Percentiles rank a stretch among this genome's conserved stretches.
Evolutionary conservation across 2,329 filamentous ascomycete genomes (phyloP).

Genomic region (Colletotrichum lentis): DNA sequence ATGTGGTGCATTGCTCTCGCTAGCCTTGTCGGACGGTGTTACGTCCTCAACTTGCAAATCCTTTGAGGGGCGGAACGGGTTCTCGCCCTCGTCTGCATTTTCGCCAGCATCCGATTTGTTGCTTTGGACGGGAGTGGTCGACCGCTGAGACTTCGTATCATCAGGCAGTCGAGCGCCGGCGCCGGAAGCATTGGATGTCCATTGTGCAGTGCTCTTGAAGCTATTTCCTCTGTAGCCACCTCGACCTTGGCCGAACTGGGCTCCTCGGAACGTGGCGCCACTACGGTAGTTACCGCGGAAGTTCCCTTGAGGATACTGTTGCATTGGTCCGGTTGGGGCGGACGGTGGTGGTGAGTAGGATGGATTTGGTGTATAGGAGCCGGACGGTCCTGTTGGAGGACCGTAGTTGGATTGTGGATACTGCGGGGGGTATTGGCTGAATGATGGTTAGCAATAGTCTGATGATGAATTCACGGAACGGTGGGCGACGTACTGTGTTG

Average conservation of each 20-base stretch:
- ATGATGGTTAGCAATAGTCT: conserved; percentile 21
- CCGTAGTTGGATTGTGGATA: conserved; percentile 66
- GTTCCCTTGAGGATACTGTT: conserved; percentile 59
- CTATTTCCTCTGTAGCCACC: conserved; percentile 65
- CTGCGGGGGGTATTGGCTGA: conserved; percentile 69
- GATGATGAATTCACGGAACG: background rate
- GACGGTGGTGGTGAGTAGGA: conserved; percentile 62
- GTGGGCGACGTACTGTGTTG: conserved; percentile 44
- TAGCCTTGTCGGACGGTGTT: conserved; percentile 49
- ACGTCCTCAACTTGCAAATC: conserved; percentile 72
- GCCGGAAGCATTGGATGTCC: conserved; percentile 62
- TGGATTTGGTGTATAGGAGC: conserved; percentile 61
- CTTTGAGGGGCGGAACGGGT: conserved; percentile 69
- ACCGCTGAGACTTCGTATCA: conserved; percentile 45
- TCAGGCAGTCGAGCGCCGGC: conserved; percentile 56
- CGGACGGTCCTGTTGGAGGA: conserved; percentile 61
- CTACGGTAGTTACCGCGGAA: conserved; percentile 60
- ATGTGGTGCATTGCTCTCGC: conserved; percentile 61
- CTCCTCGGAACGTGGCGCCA: conserved; percentile 63
- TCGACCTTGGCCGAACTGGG: conserved; percentile 60
- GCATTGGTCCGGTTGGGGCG: conserved; percentile 64
- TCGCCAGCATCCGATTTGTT: conserved; percentile 47
- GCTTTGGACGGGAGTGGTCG: conserved; percentile 36
- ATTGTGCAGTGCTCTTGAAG: conserved; percentile 72
- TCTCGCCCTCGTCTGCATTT: conserved; percentile 61